Evolutionary conservation across 805 yeast genomes (phyloP).

Genomic region (Sugiyamaella floridensis): DNA sequence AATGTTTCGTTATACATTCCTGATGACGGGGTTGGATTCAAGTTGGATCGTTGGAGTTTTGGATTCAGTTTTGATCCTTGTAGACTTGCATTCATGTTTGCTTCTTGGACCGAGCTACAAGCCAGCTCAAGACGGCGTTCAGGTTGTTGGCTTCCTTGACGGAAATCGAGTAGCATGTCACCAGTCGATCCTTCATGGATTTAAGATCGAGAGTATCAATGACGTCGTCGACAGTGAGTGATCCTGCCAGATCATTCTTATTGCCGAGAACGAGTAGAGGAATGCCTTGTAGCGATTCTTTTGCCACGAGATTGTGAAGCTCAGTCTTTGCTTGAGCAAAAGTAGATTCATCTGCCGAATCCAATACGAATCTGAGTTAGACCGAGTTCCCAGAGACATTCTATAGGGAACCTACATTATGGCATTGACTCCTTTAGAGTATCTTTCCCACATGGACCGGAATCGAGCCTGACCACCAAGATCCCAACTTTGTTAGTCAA

Average conservation of each 20-base stretch:
- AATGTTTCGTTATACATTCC: no score
- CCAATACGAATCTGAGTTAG: conserved; percentile 28
- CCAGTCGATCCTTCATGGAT: conserved; percentile 28
- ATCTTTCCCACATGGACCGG: conserved; percentile 36
- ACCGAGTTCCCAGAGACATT: background rate
- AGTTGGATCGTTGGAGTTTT: conserved; percentile 6
- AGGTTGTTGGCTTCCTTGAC: conserved; percentile 31
- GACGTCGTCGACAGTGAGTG: conserved; percentile 29
- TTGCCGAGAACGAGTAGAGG: conserved; percentile 33
- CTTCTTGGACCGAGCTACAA: conserved; percentile 22
- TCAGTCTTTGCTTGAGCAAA: conserved; percentile 29
- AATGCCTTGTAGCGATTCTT: conserved; percentile 28
- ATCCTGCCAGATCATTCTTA: conserved; percentile 30
- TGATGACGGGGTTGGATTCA: no score
- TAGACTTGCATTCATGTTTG: background rate
- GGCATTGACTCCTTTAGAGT: conserved; percentile 33
- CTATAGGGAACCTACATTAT: conserved; percentile 22
- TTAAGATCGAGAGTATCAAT: conserved; percentile 28
- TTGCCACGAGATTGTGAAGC: conserved; percentile 26
- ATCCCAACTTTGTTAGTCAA: conserved; percentile 30
- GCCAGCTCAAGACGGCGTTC: conserved; percentile 32
- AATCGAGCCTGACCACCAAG: conserved; percentile 36
- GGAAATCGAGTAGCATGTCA: conserved; percentile 32
- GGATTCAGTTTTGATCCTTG: background rate
- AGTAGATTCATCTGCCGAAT: conserved; percentile 30